Evolutionary conservation across 306 rosid genomes (phyloP).

Genomic region (Pachyrhizus erosus): DNA sequence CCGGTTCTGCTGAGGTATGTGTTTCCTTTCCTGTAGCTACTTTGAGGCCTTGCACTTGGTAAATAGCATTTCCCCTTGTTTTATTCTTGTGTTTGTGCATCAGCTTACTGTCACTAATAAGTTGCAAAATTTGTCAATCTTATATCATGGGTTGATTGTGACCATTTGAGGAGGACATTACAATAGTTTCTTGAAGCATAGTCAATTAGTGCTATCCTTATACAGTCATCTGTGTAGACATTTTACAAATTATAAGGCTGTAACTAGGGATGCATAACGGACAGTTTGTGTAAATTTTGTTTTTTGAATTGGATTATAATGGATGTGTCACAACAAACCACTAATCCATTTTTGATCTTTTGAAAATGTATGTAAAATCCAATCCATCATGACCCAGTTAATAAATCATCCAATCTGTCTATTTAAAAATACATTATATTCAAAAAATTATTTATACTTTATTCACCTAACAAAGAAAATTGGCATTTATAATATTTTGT

Average conservation of each 20-base stretch:
- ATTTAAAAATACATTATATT: background rate
- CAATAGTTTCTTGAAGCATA: background rate
- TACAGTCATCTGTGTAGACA: background rate
- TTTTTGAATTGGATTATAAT: background rate
- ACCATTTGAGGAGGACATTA: background rate
- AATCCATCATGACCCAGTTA: background rate
- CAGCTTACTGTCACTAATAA: background rate
- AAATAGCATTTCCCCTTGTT: slow-evolving; percentile 23
- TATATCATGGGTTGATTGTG: slow-evolving; percentile 4
- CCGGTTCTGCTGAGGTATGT: slow-evolving; percentile 77
- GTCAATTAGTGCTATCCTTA: slow-evolving; percentile 16
- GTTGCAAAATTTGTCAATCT: background rate
- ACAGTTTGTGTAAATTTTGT: background rate
- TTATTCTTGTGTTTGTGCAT: slow-evolving; percentile 22
- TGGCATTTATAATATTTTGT: background rate
- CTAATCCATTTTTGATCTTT: background rate
- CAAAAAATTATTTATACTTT: background rate
- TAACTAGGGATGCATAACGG: background rate
- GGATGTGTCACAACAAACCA: background rate
- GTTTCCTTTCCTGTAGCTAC: slow-evolving; percentile 32
- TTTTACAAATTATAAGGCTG: background rate
- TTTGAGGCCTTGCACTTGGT: slow-evolving; percentile 6
- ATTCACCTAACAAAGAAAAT: background rate
- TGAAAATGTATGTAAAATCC: background rate
- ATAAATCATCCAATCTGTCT: background rate